Evolutionary conservation across 176 grass and related monocot species (phyloP).

Genomic region (Eragrostis nindensis): DNA sequence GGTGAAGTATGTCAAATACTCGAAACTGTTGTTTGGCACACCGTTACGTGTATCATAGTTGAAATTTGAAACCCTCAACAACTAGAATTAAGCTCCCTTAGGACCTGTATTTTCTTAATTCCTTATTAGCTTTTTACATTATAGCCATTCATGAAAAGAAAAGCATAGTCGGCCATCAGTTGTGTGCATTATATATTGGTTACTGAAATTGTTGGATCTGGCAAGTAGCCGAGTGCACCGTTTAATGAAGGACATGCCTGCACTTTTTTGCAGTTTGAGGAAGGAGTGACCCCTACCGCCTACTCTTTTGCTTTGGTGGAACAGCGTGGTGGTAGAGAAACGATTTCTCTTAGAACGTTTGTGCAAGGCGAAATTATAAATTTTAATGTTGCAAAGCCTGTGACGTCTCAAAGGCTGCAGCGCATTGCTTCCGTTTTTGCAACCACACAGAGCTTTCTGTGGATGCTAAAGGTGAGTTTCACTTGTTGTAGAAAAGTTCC

Average conservation of each 20-base stretch:
- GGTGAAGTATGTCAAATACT: not conserved
- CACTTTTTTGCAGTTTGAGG: conserved; percentile 69
- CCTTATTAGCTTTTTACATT: not conserved
- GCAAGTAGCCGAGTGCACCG: not conserved
- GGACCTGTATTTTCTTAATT: not conserved
- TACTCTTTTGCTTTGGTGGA: conserved; percentile 95
- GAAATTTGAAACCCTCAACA: not conserved
- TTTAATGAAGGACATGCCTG: conserved; percentile 26
- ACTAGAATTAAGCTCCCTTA: not conserved
- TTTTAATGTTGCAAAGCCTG: conserved; percentile 64
- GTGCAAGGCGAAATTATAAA: conserved; percentile 70
- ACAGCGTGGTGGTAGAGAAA: conserved; percentile 66
- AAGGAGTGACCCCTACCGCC: conserved; percentile 60
- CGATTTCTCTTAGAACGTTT: conserved; percentile 71
- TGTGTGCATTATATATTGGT: not conserved
- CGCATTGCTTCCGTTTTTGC: conserved; percentile 63
- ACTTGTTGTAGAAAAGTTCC: not conserved
- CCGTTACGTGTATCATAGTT: not conserved
- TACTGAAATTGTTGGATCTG: not conserved
- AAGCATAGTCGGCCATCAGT: conserved; percentile 9
- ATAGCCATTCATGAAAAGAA: not conserved
- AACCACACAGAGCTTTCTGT: conserved; percentile 50
- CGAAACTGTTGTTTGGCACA: not conserved
- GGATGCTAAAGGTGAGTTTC: conserved; percentile 74
- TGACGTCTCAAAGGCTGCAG: conserved; percentile 57